A percentile compares a stretch with the other conserved stretches of the same genome.
phyloP scores from a whole-genome alignment of 1,284 basidiomycete genomes.

The Chiua sp. region DNA sequence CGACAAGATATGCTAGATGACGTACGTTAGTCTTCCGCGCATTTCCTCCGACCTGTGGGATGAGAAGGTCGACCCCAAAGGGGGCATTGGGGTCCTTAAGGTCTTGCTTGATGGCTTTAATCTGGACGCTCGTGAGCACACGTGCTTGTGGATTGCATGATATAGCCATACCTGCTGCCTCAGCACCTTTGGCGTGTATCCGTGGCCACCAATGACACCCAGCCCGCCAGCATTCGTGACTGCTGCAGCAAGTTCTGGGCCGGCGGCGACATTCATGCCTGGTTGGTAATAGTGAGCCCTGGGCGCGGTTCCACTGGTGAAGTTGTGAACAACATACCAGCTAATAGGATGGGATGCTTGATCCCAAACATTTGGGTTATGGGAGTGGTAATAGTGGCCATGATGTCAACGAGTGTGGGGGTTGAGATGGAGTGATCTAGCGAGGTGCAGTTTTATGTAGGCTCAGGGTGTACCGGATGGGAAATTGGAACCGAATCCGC shows the following conservation, averaged over 20 bases:
- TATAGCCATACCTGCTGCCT: constrained; percentile 60
- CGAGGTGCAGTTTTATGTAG: not conserved
- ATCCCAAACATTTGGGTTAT: constrained; percentile 87
- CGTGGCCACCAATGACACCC: constrained; percentile 87
- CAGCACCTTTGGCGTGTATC: constrained; percentile 79
- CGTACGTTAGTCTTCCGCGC: constrained; percentile 87
- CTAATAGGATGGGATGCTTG: constrained; percentile 87
- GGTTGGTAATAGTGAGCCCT: constrained; percentile 8
- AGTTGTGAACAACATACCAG: constrained; percentile 52
- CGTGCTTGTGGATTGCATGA: not conserved
- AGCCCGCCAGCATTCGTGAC: constrained; percentile 85
- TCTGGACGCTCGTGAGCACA: constrained; percentile 49
- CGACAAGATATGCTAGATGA: too few species aligned
- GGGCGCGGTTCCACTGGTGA: not conserved
- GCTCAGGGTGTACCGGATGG: not conserved
- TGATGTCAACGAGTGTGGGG: constrained; percentile 4
- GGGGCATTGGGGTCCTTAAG: constrained; percentile 75
- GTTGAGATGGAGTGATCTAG: not conserved
- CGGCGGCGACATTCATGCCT: constrained; percentile 90
- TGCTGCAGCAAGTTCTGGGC: constrained; percentile 86
- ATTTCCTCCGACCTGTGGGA: constrained; percentile 81
- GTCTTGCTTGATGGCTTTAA: constrained; percentile 72
- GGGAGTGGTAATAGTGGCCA: constrained; percentile 64
- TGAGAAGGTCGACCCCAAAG: constrained; percentile 87
- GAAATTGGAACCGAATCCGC: not conserved